Conservation (phyloP, 2,329 filamentous ascomycete species). For the Aspergillus japonicus region DNA sequence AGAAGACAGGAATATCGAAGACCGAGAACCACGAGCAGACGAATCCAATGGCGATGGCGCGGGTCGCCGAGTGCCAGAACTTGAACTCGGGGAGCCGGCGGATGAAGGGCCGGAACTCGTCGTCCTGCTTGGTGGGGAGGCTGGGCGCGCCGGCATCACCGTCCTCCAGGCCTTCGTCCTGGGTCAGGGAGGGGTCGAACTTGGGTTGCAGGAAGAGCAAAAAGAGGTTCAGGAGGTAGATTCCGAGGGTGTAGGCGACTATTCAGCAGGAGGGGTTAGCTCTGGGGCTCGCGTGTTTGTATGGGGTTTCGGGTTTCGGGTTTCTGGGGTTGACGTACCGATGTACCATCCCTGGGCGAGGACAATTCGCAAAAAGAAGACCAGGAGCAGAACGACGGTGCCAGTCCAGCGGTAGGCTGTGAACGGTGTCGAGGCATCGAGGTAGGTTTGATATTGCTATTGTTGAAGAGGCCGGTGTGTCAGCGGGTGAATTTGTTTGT, state of each 20-base stretch:
- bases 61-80: constrained; percentile 96
- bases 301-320: neutral
- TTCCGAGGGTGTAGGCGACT: constrained; percentile 97
- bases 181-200: constrained; percentile 94
- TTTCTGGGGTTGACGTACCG: constrained; percentile 54
- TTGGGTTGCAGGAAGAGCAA: constrained; percentile 97
- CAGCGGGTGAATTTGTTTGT: neutral
- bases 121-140: constrained; percentile 91
- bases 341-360: constrained; percentile 98
- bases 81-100: constrained; percentile 97
- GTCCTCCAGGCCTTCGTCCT: constrained; percentile 96
- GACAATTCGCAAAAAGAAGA: constrained; percentile 89
- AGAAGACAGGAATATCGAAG: constrained; percentile 98
- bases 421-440: constrained; percentile 90
- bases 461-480: neutral
- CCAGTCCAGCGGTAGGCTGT: constrained; percentile 86
- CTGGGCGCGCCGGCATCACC: constrained; percentile 66
- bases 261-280: constrained; percentile 6
- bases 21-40: constrained; percentile 87
- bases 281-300: neutral
- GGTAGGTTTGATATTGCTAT: constrained; percentile 88
- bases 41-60: constrained; percentile 80
- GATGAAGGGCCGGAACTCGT: constrained; percentile 98
- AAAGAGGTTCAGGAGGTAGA: constrained; percentile 98
- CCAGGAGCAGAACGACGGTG: constrained; percentile 70